phyloP scores from a whole-genome alignment of 2,329 filamentous ascomycete genomes.

The Alternaria ventricosa region DNA sequence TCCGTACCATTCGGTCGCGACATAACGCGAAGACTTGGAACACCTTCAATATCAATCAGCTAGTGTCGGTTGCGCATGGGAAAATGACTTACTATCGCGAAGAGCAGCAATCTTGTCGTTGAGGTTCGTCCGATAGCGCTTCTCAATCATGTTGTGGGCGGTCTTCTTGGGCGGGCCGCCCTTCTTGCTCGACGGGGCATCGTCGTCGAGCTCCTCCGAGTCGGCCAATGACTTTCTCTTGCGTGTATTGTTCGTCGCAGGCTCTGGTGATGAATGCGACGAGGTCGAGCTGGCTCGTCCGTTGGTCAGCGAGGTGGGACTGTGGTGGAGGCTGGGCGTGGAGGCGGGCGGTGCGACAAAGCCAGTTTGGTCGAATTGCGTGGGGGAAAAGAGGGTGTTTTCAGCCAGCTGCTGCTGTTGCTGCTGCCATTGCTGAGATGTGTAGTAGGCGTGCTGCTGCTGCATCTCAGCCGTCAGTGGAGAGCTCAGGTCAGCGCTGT shows the following conservation, averaged over 20 bases:
- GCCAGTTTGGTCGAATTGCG: slow-evolving; percentile 33
- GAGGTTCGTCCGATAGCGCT: slow-evolving; percentile 92
- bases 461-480: slow-evolving; percentile 35
- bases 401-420: slow-evolving; percentile 33
- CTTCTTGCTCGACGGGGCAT: slow-evolving; percentile 58
- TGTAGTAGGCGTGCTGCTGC: slow-evolving; percentile 39
- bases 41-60: slow-evolving; percentile 43
- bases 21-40: slow-evolving; percentile 87
- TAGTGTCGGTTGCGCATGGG: neutral
- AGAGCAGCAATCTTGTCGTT: slow-evolving; percentile 97
- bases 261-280: slow-evolving; percentile 70
- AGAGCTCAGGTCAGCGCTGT: slow-evolving; percentile 38
- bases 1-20: slow-evolving; percentile 65
- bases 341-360: slow-evolving; percentile 35
- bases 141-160: slow-evolving; percentile 98
- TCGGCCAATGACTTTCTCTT: slow-evolving; percentile 54
- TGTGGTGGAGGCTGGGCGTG: slow-evolving; percentile 48
- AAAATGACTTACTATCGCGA: slow-evolving; percentile 68
- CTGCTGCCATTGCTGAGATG: slow-evolving; percentile 43
- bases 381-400: slow-evolving; percentile 35
- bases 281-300: slow-evolving; percentile 45
- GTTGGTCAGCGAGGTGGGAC: slow-evolving; percentile 44
- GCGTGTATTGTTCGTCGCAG: slow-evolving; percentile 37
- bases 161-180: slow-evolving; percentile 79
- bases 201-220: slow-evolving; percentile 66